Conservation (phyloP, 2,329 filamentous ascomycete genomes). For the Arthrobotrys sphaeroides region DNA sequence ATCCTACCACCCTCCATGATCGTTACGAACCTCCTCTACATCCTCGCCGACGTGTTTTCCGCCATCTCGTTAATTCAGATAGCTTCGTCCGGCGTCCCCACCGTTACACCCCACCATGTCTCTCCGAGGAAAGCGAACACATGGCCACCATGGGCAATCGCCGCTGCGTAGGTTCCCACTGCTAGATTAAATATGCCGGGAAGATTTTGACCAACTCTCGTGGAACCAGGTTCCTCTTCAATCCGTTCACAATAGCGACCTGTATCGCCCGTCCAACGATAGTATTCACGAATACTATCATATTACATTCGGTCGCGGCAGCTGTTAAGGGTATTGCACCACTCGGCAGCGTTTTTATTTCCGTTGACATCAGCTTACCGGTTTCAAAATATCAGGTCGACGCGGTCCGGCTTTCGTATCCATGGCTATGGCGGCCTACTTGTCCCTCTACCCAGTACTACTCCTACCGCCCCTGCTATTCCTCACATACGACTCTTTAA, state of each 20-base stretch:
- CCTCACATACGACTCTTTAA: slow-evolving; percentile 75
- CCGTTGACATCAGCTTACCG: background rate
- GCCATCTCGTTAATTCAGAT: slow-evolving; percentile 81
- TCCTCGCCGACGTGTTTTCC: slow-evolving; percentile 80
- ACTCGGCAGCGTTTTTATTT: background rate
- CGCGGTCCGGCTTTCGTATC: slow-evolving; percentile 77
- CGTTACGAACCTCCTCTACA: slow-evolving; percentile 82
- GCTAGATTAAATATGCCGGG: background rate
- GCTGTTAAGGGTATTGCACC: slow-evolving; percentile 74
- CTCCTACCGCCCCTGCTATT: slow-evolving; percentile 83
- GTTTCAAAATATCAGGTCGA: slow-evolving; percentile 60
- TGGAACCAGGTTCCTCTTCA: slow-evolving; percentile 80
- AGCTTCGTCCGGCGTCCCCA: slow-evolving; percentile 80
- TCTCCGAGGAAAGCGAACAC: slow-evolving; percentile 78
- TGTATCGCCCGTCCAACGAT: slow-evolving; percentile 90
- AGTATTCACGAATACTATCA: slow-evolving; percentile 86
- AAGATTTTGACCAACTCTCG: background rate
- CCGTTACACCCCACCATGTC: slow-evolving; percentile 77
- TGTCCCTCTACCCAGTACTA: slow-evolving; percentile 89
- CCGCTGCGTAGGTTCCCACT: slow-evolving; percentile 72
- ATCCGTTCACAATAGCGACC: slow-evolving; percentile 89
- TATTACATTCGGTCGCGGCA: slow-evolving; percentile 82
- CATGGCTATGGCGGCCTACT: slow-evolving; percentile 84
- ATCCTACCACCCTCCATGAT: slow-evolving; percentile 81
- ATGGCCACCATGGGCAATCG: slow-evolving; percentile 79